Evolutionary conservation across 139 green algal species (phyloP).

Genomic region (Parachlorella kessleri): DNA sequence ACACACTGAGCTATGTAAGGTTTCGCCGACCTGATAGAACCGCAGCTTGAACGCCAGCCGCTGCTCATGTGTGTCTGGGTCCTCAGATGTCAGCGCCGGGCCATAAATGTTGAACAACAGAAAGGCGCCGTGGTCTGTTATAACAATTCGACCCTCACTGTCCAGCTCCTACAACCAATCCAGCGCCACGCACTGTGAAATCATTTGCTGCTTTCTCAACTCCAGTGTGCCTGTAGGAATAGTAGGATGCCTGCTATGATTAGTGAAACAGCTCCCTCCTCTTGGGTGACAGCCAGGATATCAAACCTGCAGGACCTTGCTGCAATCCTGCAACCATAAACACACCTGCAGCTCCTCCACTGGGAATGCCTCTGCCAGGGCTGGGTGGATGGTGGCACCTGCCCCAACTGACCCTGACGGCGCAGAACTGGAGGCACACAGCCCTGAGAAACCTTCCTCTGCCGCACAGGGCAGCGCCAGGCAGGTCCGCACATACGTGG

Average conservation of each 20-base stretch:
- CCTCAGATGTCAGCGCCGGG: conserved; percentile 50
- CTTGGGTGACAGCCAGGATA: too few species aligned
- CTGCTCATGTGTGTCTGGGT: conserved; percentile 36
- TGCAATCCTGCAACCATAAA: too few species aligned
- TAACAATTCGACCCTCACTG: conserved; percentile 55
- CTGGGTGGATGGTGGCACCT: neutral
- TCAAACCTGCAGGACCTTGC: too few species aligned
- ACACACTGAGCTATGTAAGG: too few species aligned
- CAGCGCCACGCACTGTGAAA: too few species aligned
- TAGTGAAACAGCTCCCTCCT: too few species aligned
- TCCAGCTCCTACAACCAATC: conserved; percentile 55
- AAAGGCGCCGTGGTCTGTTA: conserved; percentile 63
- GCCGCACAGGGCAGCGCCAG: conserved; percentile 34
- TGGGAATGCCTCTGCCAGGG: neutral
- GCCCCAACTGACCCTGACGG: neutral
- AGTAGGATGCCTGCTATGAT: too few species aligned
- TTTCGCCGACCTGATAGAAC: conserved; percentile 36
- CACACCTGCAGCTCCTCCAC: conserved; percentile 21
- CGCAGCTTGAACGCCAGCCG: conserved; percentile 46
- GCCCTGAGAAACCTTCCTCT: conserved; percentile 55
- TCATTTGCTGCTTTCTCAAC: too few species aligned
- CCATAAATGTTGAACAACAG: conserved; percentile 66
- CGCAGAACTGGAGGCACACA: neutral
- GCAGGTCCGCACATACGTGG: conserved; percentile 54
- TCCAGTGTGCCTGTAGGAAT: too few species aligned